Percentiles rank a stretch among this genome's conserved stretches.
phyloP scores from a whole-genome alignment of 2,329 filamentous ascomycete species.

The Trichophyton equinum region DNA sequence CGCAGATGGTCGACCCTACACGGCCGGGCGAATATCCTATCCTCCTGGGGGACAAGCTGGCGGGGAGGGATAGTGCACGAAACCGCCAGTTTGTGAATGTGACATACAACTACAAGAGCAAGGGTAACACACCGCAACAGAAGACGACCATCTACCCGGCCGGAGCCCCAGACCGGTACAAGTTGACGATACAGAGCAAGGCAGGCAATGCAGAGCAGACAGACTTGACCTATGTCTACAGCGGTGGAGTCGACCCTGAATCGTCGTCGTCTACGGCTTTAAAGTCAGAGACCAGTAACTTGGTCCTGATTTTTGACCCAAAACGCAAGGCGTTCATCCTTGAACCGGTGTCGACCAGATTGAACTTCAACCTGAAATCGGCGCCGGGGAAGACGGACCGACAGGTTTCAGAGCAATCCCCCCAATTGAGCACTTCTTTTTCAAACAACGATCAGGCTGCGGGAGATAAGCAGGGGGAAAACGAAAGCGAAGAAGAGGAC shows the following conservation, averaged over 20 bases:
- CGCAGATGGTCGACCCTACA: slow-evolving; percentile 30
- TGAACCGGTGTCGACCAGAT: slow-evolving; percentile 66
- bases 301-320: slow-evolving; percentile 61
- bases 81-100: slow-evolving; percentile 27
- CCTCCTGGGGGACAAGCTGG: slow-evolving; percentile 32
- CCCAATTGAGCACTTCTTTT: slow-evolving; percentile 44
- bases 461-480: slow-evolving; percentile 15
- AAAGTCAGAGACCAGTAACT: slow-evolving; percentile 22
- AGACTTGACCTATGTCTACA: slow-evolving; percentile 28
- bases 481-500: slow-evolving; percentile 29
- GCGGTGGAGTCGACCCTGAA: slow-evolving; percentile 30
- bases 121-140: slow-evolving; percentile 28
- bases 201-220: slow-evolving; percentile 28
- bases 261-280: slow-evolving; percentile 13
- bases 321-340: slow-evolving; percentile 64
- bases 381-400: slow-evolving; percentile 55
- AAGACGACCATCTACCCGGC: slow-evolving; percentile 27
- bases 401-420: slow-evolving; percentile 53
- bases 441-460: slow-evolving; percentile 22
- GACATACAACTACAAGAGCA: slow-evolving; percentile 37
- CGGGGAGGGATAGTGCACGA: slow-evolving; percentile 18
- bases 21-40: slow-evolving; percentile 37
- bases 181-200: slow-evolving; percentile 32
- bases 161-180: slow-evolving; percentile 23
- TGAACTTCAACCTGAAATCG: slow-evolving; percentile 73